A percentile compares a stretch with the other conserved stretches of the same genome.
These are phyloP conservation scores for Penstemon eatonii DNA, from an alignment of 257 asterid species.

Conservation along the genomic window DNA sequence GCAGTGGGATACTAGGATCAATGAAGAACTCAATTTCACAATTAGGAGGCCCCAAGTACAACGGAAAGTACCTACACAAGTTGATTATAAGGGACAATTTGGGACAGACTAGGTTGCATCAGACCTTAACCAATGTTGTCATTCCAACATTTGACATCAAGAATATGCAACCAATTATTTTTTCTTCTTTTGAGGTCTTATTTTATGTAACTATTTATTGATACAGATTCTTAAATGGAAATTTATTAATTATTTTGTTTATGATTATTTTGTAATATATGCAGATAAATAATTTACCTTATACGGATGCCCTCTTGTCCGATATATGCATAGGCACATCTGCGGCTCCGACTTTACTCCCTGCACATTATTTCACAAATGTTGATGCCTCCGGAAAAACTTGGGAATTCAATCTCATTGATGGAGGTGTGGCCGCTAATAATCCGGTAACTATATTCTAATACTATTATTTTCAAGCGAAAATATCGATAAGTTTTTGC, in stretches of 20 bases:
- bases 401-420: constrained; percentile 45
- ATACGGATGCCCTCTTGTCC: constrained; percentile 37
- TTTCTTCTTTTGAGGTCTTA: constrained; percentile 51
- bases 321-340: constrained; percentile 63
- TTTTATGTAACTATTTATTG: not conserved
- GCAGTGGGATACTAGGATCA: constrained; percentile 37
- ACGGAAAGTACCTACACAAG: constrained; percentile 46
- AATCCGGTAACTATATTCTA: constrained; percentile 44
- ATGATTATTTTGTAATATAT: not conserved
- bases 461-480: too few relatives aligned
- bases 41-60: constrained; percentile 40
- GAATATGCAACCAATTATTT: constrained; percentile 45
- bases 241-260: not conserved
- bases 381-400: constrained; percentile 24
- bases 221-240: too few relatives aligned
- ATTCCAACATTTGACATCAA: constrained; percentile 58
- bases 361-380: constrained; percentile 44
- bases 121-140: constrained; percentile 48
- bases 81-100: constrained; percentile 36
- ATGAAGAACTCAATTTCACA: constrained; percentile 8
- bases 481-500: too few relatives aligned
- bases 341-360: constrained; percentile 62
- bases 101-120: constrained; percentile 34
- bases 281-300: constrained; percentile 19
- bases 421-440: constrained; percentile 62